phyloP scores from a whole-genome alignment of 352 stramenopile species.

The Globisporangium nunn region DNA sequence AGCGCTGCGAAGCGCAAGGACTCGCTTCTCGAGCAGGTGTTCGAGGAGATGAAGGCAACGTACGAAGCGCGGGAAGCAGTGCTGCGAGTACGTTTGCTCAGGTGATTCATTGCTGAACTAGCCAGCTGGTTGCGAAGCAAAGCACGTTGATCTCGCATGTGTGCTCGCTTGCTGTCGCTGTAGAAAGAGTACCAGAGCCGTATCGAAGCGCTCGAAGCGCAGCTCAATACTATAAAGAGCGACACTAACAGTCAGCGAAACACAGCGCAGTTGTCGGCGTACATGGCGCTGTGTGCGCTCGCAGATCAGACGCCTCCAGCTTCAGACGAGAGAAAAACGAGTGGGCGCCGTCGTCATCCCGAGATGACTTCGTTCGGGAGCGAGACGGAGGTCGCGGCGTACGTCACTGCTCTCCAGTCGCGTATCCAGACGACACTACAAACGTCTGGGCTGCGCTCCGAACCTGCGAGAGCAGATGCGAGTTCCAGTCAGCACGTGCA shows the following conservation, averaged over 20 bases:
- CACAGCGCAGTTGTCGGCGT: constrained; percentile 19
- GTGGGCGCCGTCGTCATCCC: constrained; percentile 15
- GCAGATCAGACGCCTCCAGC: constrained; percentile 14
- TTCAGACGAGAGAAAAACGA: background rate
- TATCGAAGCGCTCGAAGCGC: constrained; percentile 25
- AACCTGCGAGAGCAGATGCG: no score
- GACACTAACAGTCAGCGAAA: background rate
- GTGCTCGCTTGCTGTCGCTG: background rate
- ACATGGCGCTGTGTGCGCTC: constrained; percentile 44
- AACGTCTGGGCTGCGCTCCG: background rate
- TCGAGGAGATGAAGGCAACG: constrained; percentile 39
- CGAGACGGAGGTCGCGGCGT: constrained; percentile 20
- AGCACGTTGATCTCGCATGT: background rate
- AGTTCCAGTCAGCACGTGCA: background rate
- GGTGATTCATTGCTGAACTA: background rate
- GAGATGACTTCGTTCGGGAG: constrained; percentile 19
- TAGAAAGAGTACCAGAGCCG: constrained; percentile 33
- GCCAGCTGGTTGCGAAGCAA: no score
- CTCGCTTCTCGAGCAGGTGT: constrained; percentile 34
- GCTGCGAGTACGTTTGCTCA: constrained; percentile 24
- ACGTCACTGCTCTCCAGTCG: constrained; percentile 31
- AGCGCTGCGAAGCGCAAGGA: constrained; percentile 19
- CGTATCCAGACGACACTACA: constrained; percentile 18
- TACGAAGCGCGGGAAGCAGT: constrained; percentile 45
- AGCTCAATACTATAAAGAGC: constrained; percentile 14